Base-by-base conservation (phyloP, 306 rosid species). In the Vicia faba region DNA sequence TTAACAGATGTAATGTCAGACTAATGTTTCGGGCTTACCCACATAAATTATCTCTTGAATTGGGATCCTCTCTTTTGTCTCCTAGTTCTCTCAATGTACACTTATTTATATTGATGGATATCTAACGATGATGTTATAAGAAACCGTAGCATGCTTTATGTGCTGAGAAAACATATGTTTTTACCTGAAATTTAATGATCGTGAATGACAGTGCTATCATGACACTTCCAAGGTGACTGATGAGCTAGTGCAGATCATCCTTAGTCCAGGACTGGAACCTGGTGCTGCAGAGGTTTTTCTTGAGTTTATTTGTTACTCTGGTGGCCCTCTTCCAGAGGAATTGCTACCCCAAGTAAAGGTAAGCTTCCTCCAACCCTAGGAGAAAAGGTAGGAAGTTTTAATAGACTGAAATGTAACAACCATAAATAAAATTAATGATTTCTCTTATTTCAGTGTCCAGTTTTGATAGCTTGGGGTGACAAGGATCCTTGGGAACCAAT, bases 401-500 rank as follows among this genome's bases (percentile, higher is more conserved):
- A 29, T 61, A 58, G 74, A 61, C 61, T 72, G 50, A 66, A 72
- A 45, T 59, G 26, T 15, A 10, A 46, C 61, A 64, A 83, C 50
- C 50, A 29, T 29, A 25, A 36, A n/a, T 41, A 60, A 51, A 35
- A 8, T 44, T 2, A 18, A 16, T 31, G 25, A 29, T 44, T 19
- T 33, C n/a, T 74, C 57, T 61, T 69, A 35, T 72, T 72, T 63
- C 81, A 92, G 98, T 89, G 96, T 74, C 98, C 98, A 3, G 87
- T 92, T 78, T 51, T 89, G 83, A 86, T 92, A 72, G 96, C 78
- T 36, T 92, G 98, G 98, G 98, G 98, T 66, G 98, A 89, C 80
- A 92, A 89, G 83, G 98, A 92, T 83, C 98, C 98, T 16, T 92
- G 98, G 98, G 98, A 92, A 81, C 96, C 98, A 40, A 70, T 92